A percentile compares a stretch with the other conserved stretches of the same genome.
Conservation (phyloP, 106 monocot species). For the Alisma plantagoaquatica region DNA sequence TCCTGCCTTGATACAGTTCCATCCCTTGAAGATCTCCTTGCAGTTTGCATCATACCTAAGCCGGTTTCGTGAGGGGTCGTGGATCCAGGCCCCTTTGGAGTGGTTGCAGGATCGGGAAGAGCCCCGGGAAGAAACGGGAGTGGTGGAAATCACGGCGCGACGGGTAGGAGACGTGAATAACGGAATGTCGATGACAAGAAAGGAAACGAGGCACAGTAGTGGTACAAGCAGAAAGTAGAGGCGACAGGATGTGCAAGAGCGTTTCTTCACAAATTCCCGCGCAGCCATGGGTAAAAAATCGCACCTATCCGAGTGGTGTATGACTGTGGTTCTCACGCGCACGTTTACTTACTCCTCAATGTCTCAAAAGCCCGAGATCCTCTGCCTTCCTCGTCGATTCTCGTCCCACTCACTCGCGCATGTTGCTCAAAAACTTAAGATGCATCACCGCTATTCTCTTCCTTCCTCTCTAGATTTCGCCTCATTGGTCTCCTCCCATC, state of each 20-base stretch:
- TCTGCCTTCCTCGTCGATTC: too few species aligned
- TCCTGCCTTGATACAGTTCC: constrained; percentile 62
- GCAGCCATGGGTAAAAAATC: not conserved
- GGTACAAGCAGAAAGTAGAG: not conserved
- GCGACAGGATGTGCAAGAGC: not conserved
- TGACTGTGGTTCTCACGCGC: too few species aligned
- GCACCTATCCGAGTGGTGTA: too few species aligned
- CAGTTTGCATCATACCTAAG: constrained; percentile 52
- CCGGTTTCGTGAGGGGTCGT: not conserved
- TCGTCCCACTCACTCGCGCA: too few species aligned
- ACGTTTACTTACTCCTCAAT: too few species aligned
- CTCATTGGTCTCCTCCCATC: too few species aligned
- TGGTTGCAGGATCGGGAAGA: constrained; percentile 35
- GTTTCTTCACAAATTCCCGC: not conserved
- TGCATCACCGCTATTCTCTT: too few species aligned
- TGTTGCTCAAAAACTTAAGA: too few species aligned
- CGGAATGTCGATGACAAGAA: not conserved
- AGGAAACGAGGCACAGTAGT: not conserved
- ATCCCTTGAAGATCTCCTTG: constrained; percentile 94
- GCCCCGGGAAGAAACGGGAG: not conserved
- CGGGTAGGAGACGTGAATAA: too few species aligned
- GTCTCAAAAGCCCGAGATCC: too few species aligned
- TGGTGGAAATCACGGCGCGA: too few species aligned
- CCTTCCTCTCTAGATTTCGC: too few species aligned
- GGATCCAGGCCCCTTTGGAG: constrained; percentile 54